Evolutionary conservation across 495 filamentous ascomycete species (phyloP).

Genomic region (Xylaria intraflava): DNA sequence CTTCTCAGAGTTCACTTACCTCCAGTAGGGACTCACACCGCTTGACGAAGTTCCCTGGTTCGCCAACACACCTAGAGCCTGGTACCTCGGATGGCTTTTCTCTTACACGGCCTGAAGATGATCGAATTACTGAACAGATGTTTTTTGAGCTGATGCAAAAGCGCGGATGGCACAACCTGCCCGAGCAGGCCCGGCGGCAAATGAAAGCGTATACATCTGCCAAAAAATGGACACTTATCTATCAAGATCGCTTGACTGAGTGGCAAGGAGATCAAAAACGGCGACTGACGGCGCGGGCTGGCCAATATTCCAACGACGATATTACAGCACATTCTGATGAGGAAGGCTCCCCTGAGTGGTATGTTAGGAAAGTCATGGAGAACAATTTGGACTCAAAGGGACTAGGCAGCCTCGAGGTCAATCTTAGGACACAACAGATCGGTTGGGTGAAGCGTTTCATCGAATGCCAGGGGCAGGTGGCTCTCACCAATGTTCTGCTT

Average conservation of each 20-base stretch:
- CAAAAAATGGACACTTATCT: slow-evolving; percentile 96
- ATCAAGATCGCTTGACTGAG: slow-evolving; percentile 90
- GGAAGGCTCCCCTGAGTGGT: slow-evolving; percentile 97
- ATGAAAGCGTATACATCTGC: slow-evolving; percentile 88
- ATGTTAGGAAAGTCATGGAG: slow-evolving; percentile 93
- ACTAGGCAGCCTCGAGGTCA: slow-evolving; percentile 84
- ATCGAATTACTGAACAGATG: slow-evolving; percentile 81
- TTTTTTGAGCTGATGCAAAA: slow-evolving; percentile 95
- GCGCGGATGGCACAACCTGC: slow-evolving; percentile 90
- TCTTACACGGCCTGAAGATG: slow-evolving; percentile 66
- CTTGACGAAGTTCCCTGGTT: slow-evolving; percentile 38
- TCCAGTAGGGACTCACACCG: slow-evolving; percentile 47
- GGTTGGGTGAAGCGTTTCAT: slow-evolving; percentile 96
- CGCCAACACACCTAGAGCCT: slow-evolving; percentile 34
- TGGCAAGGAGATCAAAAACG: slow-evolving; percentile 92
- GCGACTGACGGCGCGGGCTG: slow-evolving; percentile 61
- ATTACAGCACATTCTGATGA: slow-evolving; percentile 74
- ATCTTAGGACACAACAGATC: slow-evolving; percentile 90
- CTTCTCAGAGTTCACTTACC: slow-evolving; percentile 43
- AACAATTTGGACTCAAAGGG: slow-evolving; percentile 89
- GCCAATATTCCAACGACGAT: slow-evolving; percentile 48
- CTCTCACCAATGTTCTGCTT: slow-evolving; percentile 83
- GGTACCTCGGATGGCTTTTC: slow-evolving; percentile 55
- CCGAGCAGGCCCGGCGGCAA: slow-evolving; percentile 89
- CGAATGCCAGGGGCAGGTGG: slow-evolving; percentile 95